Conservation (phyloP, 2,329 filamentous ascomycete genomes). For the Trichoderma cornu-damae region DNA sequence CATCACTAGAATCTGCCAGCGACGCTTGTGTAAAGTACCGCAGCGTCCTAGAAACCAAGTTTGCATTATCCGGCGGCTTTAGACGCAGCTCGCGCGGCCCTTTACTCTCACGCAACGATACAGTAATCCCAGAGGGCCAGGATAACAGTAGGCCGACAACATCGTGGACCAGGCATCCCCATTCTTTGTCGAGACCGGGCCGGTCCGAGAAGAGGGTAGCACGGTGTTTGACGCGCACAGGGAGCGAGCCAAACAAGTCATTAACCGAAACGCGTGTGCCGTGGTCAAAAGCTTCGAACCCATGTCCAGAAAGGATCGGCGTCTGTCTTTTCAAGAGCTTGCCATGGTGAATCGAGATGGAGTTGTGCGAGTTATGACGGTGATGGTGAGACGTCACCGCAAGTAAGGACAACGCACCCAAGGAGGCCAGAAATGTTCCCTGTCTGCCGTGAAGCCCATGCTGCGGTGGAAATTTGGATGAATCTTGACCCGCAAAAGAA, state of each 20-base stretch:
- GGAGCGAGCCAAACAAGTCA: conserved; percentile 84
- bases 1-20: conserved; percentile 50
- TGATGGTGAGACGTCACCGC: conserved; percentile 68
- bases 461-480: conserved; percentile 61
- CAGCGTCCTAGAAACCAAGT: conserved; percentile 29
- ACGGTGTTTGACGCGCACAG: conserved; percentile 81
- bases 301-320: conserved; percentile 56
- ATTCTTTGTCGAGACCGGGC: conserved; percentile 54
- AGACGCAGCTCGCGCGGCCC: conserved; percentile 37
- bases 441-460: conserved; percentile 56
- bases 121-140: conserved; percentile 52
- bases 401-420: conserved; percentile 71
- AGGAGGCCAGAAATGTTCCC: conserved; percentile 71
- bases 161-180: conserved; percentile 56
- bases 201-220: conserved; percentile 49
- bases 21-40: conserved; percentile 61
- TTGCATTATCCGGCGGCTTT: conserved; percentile 25
- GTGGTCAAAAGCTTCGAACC: conserved; percentile 51
- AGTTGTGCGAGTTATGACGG: conserved; percentile 55
- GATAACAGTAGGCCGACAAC: conserved; percentile 64
- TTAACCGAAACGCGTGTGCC: conserved; percentile 73
- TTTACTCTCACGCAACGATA: conserved; percentile 54
- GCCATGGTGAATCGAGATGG: conserved; percentile 66
- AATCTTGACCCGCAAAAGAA: too few species aligned
- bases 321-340: conserved; percentile 57